Conservation (phyloP, 1,139 yeast genomes). For the Groenewaldozyma auringiensis region DNA sequence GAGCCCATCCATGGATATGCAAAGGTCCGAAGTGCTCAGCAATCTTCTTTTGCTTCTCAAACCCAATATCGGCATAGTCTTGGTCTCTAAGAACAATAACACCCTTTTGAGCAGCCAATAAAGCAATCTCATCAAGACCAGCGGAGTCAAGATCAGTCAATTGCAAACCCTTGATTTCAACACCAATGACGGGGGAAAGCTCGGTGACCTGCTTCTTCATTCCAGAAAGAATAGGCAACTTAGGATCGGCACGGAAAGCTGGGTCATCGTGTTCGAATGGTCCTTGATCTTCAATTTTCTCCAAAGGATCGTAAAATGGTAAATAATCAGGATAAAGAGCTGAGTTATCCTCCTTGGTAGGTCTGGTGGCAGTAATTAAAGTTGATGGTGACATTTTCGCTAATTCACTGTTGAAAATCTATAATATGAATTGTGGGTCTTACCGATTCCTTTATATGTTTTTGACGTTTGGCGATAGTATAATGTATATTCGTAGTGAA, state of each 20-base stretch:
- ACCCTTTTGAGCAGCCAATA: slow-evolving; percentile 53
- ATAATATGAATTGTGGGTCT: not conserved
- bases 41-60: slow-evolving; percentile 24
- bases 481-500: no score
- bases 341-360: slow-evolving; percentile 1
- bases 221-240: not conserved
- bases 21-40: slow-evolving; percentile 46
- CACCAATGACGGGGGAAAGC: slow-evolving; percentile 3
- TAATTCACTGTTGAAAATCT: not conserved
- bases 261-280: slow-evolving; percentile 9
- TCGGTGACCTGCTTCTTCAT: not conserved
- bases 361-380: not conserved
- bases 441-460: no score
- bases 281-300: slow-evolving; percentile 4
- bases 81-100: slow-evolving; percentile 55
- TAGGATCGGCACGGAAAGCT: slow-evolving; percentile 6
- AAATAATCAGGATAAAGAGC: slow-evolving; percentile 7
- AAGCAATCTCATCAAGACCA: slow-evolving; percentile 45
- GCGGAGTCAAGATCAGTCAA: slow-evolving; percentile 3
- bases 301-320: slow-evolving; percentile 8
- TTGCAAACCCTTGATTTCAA: slow-evolving; percentile 5
- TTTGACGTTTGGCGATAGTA: no score
- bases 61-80: slow-evolving; percentile 39
- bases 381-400: slow-evolving; percentile 2
- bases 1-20: slow-evolving; percentile 47